Evolutionary conservation across 495 filamentous ascomycete species (phyloP).

Genomic region (Aspergillus conjunctus): DNA sequence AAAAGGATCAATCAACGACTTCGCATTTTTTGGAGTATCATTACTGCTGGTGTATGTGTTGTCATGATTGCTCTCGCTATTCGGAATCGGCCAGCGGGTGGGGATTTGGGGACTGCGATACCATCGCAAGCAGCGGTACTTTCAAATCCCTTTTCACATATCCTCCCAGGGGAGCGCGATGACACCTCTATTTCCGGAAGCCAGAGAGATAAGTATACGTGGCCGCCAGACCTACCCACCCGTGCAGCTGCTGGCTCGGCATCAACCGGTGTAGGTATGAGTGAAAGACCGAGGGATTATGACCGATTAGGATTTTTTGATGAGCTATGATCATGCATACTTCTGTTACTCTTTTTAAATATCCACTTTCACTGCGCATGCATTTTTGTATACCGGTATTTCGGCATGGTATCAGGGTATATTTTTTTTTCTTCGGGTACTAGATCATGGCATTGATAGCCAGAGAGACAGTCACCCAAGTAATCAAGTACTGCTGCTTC

Average conservation of each 20-base stretch:
- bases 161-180: not conserved
- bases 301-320: conserved; percentile 40
- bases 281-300: conserved; percentile 21
- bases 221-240: conserved; percentile 26
- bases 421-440: not conserved
- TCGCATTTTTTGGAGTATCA: conserved; percentile 62
- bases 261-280: conserved; percentile 6
- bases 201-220: conserved; percentile 3
- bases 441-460: conserved; percentile 6
- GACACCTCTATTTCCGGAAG: not conserved
- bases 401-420: not conserved
- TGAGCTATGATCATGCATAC: conserved; percentile 32
- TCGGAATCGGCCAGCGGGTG: conserved; percentile 27
- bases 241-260: conserved; percentile 25
- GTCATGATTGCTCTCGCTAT: conserved; percentile 49
- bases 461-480: conserved; percentile 35
- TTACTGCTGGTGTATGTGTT: conserved; percentile 37
- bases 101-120: not conserved
- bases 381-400: not conserved
- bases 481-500: conserved; percentile 19
- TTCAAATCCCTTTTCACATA: not conserved
- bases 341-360: not conserved
- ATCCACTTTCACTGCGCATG: not conserved
- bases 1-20: conserved; percentile 63
- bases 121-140: not conserved